phyloP scores from a whole-genome alignment of 768 basidiomycete species.

The Podaxis pistillaris region DNA sequence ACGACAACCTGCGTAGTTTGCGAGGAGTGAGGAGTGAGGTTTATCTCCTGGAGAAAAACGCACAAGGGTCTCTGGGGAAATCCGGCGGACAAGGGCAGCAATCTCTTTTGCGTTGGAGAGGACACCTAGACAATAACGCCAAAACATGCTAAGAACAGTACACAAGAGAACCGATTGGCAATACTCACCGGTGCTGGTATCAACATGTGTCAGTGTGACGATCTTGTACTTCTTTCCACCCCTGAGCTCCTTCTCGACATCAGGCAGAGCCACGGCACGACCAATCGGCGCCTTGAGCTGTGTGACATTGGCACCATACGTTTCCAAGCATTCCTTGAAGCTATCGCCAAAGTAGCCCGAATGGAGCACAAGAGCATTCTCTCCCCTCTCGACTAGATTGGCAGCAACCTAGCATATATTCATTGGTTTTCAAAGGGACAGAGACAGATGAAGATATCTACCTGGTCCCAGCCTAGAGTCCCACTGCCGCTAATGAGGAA shows the following conservation, averaged over 20 bases:
- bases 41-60: slow-evolving; percentile 12
- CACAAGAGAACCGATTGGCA: background rate
- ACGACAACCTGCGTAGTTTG: slow-evolving; percentile 56
- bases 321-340: slow-evolving; percentile 81
- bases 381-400: slow-evolving; percentile 83
- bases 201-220: slow-evolving; percentile 93
- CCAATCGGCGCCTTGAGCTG: slow-evolving; percentile 85
- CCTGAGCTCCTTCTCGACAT: slow-evolving; percentile 42
- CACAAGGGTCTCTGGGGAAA: slow-evolving; percentile 86
- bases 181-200: slow-evolving; percentile 76
- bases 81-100: slow-evolving; percentile 63
- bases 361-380: slow-evolving; percentile 79
- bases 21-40: background rate
- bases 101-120: slow-evolving; percentile 81
- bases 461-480: slow-evolving; percentile 97
- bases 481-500: slow-evolving; percentile 95
- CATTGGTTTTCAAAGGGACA: slow-evolving; percentile 1
- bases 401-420: slow-evolving; percentile 62
- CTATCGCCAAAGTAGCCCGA: slow-evolving; percentile 94
- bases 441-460: slow-evolving; percentile 24
- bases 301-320: slow-evolving; percentile 87
- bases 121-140: slow-evolving; percentile 51
- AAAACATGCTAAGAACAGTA: background rate
- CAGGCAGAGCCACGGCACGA: slow-evolving; percentile 57
- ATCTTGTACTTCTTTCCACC: slow-evolving; percentile 82